Conservation (phyloP, 2,329 filamentous ascomycete genomes). For the Lasiodiplodia sp. region DNA sequence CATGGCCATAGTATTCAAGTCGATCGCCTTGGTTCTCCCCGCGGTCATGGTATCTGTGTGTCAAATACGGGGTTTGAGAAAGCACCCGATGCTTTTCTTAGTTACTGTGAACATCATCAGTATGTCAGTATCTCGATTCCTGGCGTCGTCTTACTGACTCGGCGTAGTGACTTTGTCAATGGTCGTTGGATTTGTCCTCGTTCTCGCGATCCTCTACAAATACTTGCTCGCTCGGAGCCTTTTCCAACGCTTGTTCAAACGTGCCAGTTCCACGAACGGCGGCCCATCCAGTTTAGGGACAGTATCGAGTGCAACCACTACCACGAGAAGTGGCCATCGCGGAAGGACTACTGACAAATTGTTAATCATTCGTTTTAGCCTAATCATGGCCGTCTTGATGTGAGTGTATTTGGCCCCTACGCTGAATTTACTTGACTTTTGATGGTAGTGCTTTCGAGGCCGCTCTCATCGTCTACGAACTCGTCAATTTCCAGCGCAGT, state of each 20-base stretch:
- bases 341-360: slow-evolving; percentile 20
- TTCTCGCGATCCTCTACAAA: slow-evolving; percentile 22
- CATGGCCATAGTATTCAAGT: slow-evolving; percentile 15
- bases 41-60: slow-evolving; percentile 14
- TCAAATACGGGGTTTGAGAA: neutral
- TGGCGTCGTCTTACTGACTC: neutral
- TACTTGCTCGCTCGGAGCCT: slow-evolving; percentile 19
- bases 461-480: slow-evolving; percentile 18
- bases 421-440: neutral
- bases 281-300: neutral
- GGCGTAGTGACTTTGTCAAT: slow-evolving; percentile 5
- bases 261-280: neutral
- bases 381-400: slow-evolving; percentile 23
- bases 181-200: slow-evolving; percentile 3
- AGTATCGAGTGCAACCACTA: slow-evolving; percentile 1
- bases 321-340: neutral
- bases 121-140: neutral
- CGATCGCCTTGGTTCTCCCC: slow-evolving; percentile 7
- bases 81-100: neutral
- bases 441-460: slow-evolving; percentile 16
- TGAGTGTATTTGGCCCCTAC: neutral
- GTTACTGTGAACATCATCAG: slow-evolving; percentile 22
- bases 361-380: slow-evolving; percentile 24
- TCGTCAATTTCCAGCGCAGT: slow-evolving; percentile 23
- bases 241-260: slow-evolving; percentile 17